phyloP scores from a whole-genome alignment of 164 flowering plant genomes.

The Chimonanthus salicifolius region DNA sequence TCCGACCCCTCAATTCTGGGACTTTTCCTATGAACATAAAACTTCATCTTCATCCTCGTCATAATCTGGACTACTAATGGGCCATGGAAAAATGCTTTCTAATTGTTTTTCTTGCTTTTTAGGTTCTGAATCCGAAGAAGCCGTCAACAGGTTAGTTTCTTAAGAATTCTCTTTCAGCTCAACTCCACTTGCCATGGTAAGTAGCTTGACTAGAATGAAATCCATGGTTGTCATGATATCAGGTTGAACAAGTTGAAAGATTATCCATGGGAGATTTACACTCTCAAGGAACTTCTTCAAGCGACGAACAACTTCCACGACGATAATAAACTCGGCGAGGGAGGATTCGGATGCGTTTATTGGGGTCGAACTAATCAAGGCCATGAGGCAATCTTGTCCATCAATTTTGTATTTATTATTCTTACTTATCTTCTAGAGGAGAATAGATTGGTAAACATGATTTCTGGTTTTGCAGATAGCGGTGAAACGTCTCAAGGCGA shows the following conservation, averaged over 20 bases:
- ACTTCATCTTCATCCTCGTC: background rate
- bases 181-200: background rate
- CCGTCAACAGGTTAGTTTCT: background rate
- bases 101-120: background rate
- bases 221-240: background rate
- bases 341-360: slow-evolving; percentile 75
- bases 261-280: slow-evolving; percentile 61
- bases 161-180: background rate
- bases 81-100: background rate
- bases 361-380: slow-evolving; percentile 73
- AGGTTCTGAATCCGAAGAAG: background rate
- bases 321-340: slow-evolving; percentile 74
- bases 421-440: background rate
- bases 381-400: slow-evolving; percentile 38
- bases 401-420: background rate
- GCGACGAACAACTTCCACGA: slow-evolving; percentile 69
- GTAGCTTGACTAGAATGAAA: background rate
- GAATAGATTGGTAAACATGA: background rate
- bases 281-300: slow-evolving; percentile 55
- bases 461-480: slow-evolving; percentile 43
- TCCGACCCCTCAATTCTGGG: background rate
- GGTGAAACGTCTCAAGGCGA: slow-evolving; percentile 56
- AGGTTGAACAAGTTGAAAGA: slow-evolving; percentile 28
- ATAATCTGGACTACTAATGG: background rate
- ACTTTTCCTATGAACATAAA: background rate